Conservation (phyloP, 257 asterid genomes). For the Capsicum rhomboideum region DNA sequence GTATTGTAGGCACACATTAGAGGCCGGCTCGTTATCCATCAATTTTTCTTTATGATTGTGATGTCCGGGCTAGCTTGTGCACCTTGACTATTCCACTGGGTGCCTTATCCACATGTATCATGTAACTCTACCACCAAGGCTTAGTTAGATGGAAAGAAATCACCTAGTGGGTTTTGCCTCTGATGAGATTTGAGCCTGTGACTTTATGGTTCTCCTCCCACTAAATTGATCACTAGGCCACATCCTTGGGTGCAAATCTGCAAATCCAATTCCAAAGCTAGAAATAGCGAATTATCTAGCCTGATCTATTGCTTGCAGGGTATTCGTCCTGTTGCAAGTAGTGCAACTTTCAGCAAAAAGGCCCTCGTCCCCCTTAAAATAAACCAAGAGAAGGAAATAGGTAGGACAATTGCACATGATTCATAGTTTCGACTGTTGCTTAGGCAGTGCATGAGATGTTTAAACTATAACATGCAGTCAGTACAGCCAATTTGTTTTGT, state of each 20-base stretch:
- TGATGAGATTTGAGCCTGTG: background rate
- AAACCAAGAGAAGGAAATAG: background rate
- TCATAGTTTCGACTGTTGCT: background rate
- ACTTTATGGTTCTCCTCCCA: background rate
- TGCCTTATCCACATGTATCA: background rate
- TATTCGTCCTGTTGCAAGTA: background rate
- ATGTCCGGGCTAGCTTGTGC: background rate
- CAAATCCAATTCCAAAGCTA: background rate
- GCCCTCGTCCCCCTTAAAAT: background rate
- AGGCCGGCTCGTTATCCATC: background rate
- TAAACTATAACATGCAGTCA: background rate
- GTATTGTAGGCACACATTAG: background rate
- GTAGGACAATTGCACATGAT: background rate
- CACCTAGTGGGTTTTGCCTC: background rate
- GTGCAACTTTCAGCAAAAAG: background rate
- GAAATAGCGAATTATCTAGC: background rate
- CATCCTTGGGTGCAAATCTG: background rate
- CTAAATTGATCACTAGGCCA: background rate
- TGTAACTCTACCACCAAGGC: background rate
- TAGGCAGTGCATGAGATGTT: background rate
- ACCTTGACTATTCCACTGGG: background rate
- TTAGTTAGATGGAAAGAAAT: background rate
- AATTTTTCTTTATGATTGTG: background rate
- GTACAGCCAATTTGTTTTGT: background rate
- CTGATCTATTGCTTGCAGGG: background rate